phyloP scores from a whole-genome alignment of 495 filamentous ascomycete genomes.

The Letharia lupina region DNA sequence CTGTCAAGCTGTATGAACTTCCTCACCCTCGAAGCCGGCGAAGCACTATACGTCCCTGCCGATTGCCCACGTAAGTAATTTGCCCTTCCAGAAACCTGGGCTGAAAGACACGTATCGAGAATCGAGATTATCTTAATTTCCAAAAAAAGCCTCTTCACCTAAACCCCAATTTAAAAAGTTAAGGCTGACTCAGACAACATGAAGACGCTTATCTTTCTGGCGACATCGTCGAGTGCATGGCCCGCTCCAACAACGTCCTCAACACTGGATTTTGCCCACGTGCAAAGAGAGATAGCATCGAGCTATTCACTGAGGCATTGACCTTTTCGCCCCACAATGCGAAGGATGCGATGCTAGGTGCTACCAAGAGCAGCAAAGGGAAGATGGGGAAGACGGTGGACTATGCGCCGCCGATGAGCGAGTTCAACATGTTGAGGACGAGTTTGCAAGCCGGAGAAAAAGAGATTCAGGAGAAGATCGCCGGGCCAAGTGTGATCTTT shows the following conservation, averaged over 20 bases:
- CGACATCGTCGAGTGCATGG: slow-evolving; percentile 82
- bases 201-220: slow-evolving; percentile 62
- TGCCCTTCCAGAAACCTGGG: not conserved
- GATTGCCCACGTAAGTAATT: slow-evolving; percentile 50
- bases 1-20: slow-evolving; percentile 56
- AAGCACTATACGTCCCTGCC: slow-evolving; percentile 66
- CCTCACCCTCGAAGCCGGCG: slow-evolving; percentile 53
- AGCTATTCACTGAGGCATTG: slow-evolving; percentile 52
- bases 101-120: not conserved
- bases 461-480: slow-evolving; percentile 48
- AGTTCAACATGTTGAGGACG: slow-evolving; percentile 62
- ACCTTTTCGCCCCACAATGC: slow-evolving; percentile 53
- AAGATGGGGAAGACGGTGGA: slow-evolving; percentile 49
- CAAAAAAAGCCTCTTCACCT: not conserved
- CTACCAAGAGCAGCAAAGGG: slow-evolving; percentile 44
- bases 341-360: slow-evolving; percentile 44
- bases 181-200: not conserved
- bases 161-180: not conserved
- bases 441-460: slow-evolving; percentile 47
- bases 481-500: slow-evolving; percentile 59
- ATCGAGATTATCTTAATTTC: not conserved
- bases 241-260: slow-evolving; percentile 69
- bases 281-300: slow-evolving; percentile 51
- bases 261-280: slow-evolving; percentile 67
- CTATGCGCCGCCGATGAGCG: slow-evolving; percentile 60